phyloP scores from a whole-genome alignment of 371 early-diverging fungal genomes.

The Modicella reniformis region DNA sequence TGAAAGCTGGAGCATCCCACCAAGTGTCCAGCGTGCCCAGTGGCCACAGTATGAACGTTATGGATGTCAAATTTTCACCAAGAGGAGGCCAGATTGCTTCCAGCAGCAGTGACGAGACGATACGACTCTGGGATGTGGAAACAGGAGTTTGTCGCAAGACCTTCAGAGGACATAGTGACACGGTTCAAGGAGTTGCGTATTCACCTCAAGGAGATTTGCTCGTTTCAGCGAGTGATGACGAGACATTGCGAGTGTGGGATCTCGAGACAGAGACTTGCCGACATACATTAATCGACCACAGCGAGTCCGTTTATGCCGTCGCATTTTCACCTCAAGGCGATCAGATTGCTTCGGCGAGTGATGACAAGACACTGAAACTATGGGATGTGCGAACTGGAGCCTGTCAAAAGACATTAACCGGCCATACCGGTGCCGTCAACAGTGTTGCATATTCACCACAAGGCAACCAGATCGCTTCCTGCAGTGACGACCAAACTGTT shows the following conservation, averaged over 20 bases:
- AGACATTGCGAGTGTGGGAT: background rate
- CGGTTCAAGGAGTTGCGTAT: background rate
- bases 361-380: background rate
- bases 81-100: no score
- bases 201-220: background rate
- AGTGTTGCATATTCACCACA: background rate
- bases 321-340: background rate
- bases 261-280: background rate
- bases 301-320: background rate
- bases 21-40: no score
- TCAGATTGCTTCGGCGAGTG: background rate
- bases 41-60: no score
- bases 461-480: background rate
- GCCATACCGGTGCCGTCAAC: background rate
- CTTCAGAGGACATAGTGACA: background rate
- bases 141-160: no score
- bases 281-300: background rate
- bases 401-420: background rate
- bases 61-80: no score
- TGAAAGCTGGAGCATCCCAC: no score
- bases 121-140: no score
- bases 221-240: background rate
- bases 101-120: no score
- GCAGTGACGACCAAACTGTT: background rate
- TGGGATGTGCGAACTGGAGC: background rate